These are phyloP conservation scores for Curvularia hawaiiensis DNA, from an alignment of 2,329 filamentous ascomycete species.

Conservation along the genomic window DNA sequence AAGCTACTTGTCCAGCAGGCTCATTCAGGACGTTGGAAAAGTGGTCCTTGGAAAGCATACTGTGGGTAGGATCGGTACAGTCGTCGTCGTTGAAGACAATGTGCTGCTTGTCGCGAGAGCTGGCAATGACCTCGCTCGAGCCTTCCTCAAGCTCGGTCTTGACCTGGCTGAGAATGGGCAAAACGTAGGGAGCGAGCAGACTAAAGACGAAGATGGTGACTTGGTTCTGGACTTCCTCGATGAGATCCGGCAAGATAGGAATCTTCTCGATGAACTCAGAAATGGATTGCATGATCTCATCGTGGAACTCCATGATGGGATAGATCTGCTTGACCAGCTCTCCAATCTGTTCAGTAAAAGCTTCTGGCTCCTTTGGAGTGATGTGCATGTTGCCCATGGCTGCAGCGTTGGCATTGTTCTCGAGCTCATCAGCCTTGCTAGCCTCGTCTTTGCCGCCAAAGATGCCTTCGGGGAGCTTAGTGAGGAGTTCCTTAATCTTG, in stretches of 20 bases:
- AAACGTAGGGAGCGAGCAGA: conserved; percentile 84
- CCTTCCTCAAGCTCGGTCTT: conserved; percentile 86
- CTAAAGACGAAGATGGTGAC: conserved; percentile 89
- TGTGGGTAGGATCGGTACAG: conserved; percentile 84
- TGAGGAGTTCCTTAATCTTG: conserved; percentile 77
- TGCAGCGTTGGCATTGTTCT: conserved; percentile 73
- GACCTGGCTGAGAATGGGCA: conserved; percentile 85
- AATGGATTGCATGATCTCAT: conserved; percentile 82
- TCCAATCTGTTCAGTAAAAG: conserved; percentile 78
- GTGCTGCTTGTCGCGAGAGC: conserved; percentile 81
- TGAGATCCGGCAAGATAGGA: conserved; percentile 79
- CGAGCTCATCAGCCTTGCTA: conserved; percentile 77
- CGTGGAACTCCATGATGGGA: conserved; percentile 89
- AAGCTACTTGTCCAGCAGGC: conserved; percentile 81
- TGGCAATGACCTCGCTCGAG: conserved; percentile 84
- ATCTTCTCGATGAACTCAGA: conserved; percentile 81
- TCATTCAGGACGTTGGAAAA: conserved; percentile 91
- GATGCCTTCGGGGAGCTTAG: conserved; percentile 80
- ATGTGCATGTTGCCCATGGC: conserved; percentile 77
- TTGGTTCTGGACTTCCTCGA: conserved; percentile 87
- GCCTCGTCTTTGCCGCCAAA: conserved; percentile 78
- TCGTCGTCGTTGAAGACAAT: conserved; percentile 83
- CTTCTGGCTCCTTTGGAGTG: conserved; percentile 80
- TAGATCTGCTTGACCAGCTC: conserved; percentile 80
- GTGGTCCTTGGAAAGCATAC: conserved; percentile 95